These are phyloP conservation scores for Austroboletus niveus DNA, from an alignment of 1,284 basidiomycete species.

Conservation along the genomic window DNA sequence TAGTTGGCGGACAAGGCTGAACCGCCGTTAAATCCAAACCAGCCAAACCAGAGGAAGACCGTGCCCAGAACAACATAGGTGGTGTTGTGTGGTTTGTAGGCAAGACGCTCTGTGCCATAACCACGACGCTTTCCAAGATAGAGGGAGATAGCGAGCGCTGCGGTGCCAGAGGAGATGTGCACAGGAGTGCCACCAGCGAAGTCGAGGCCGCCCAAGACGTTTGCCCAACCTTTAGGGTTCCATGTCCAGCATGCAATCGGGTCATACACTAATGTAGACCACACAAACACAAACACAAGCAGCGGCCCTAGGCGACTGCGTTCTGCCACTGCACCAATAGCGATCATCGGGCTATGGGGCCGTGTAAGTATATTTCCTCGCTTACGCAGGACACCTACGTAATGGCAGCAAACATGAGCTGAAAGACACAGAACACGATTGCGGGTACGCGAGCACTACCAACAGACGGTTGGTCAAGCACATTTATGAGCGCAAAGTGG, in stretches of 20 bases:
- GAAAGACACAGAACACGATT: slow-evolving; percentile 86
- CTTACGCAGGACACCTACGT: slow-evolving; percentile 47
- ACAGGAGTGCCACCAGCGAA: slow-evolving; percentile 97
- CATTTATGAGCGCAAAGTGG: slow-evolving; percentile 83
- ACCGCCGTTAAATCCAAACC: slow-evolving; percentile 94
- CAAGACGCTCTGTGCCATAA: slow-evolving; percentile 89
- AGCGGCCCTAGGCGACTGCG: slow-evolving; percentile 86
- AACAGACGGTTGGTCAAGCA: slow-evolving; percentile 74
- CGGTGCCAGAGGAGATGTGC: slow-evolving; percentile 90
- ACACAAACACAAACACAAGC: slow-evolving; percentile 87
- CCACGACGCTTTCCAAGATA: slow-evolving; percentile 91
- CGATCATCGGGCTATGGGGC: slow-evolving; percentile 65
- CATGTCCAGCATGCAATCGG: slow-evolving; percentile 95
- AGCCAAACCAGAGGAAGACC: slow-evolving; percentile 96
- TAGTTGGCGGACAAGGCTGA: slow-evolving; percentile 85
- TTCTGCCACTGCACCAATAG: slow-evolving; percentile 91
- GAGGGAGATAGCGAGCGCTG: slow-evolving; percentile 87
- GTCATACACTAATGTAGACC: slow-evolving; percentile 93
- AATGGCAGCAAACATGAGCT: slow-evolving; percentile 87
- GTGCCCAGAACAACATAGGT: slow-evolving; percentile 92
- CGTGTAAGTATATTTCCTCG: not conserved
- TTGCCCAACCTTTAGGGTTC: slow-evolving; percentile 88
- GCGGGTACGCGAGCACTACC: slow-evolving; percentile 76
- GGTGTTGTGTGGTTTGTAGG: slow-evolving; percentile 87
- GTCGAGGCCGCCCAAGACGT: slow-evolving; percentile 77